Evolutionary conservation across 805 yeast species (phyloP).

Genomic region (Spencermartinsiella europaea): DNA sequence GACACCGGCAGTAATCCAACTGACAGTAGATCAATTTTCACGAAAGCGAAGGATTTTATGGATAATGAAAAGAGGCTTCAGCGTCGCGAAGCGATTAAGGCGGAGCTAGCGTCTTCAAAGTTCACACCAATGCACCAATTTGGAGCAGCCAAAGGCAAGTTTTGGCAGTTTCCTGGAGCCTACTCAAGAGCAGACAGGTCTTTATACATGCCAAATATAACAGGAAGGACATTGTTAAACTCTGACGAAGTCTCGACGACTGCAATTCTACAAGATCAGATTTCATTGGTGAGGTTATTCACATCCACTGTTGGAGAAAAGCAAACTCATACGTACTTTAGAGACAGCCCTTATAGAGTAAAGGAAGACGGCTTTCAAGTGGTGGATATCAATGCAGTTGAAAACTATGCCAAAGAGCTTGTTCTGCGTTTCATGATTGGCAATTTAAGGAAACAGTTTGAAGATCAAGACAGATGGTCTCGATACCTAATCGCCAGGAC

Average conservation of each 20-base stretch:
- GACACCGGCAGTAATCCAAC: slow-evolving; percentile 35
- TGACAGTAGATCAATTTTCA: slow-evolving; percentile 39
- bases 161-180: slow-evolving; percentile 77
- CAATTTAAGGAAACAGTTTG: slow-evolving; percentile 41
- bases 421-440: slow-evolving; percentile 50
- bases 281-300: slow-evolving; percentile 60
- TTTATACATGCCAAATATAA: slow-evolving; percentile 75
- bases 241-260: slow-evolving; percentile 28
- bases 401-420: slow-evolving; percentile 62
- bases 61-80: slow-evolving; percentile 44
- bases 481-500: slow-evolving; percentile 61
- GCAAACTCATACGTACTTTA: slow-evolving; percentile 58
- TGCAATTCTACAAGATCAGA: slow-evolving; percentile 43
- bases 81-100: slow-evolving; percentile 50
- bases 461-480: slow-evolving; percentile 43
- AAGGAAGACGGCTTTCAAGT: slow-evolving; percentile 51
- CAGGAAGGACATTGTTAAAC: slow-evolving; percentile 46
- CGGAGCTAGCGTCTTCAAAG: slow-evolving; percentile 62
- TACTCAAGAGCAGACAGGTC: slow-evolving; percentile 70
- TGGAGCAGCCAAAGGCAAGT: slow-evolving; percentile 74
- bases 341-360: slow-evolving; percentile 38
- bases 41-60: slow-evolving; percentile 41
- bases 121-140: slow-evolving; percentile 59
- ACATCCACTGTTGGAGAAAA: slow-evolving; percentile 67
- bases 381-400: slow-evolving; percentile 72